Evolutionary conservation across 371 early-diverging fungal species (phyloP).

Genomic region (Lichtheimia hyalospora): DNA sequence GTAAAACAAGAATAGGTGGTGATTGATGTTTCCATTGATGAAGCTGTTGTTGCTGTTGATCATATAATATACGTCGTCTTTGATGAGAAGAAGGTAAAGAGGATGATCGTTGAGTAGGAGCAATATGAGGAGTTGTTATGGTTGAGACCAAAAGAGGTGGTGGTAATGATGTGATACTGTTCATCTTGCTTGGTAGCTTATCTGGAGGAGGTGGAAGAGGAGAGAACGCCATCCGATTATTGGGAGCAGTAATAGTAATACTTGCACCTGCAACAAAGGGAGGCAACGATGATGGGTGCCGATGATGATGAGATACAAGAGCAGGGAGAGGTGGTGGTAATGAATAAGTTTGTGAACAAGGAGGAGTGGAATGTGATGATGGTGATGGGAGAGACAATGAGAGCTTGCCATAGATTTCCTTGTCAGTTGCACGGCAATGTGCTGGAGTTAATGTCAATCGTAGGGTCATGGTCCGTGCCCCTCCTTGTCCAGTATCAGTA

Average conservation of each 20-base stretch:
- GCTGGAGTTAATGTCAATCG: slow-evolving; percentile 33
- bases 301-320: not conserved
- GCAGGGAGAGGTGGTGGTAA: not conserved
- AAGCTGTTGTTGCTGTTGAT: not conserved
- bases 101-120: slow-evolving; percentile 13
- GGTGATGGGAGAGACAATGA: too few relatives aligned
- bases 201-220: too few relatives aligned
- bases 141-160: not conserved
- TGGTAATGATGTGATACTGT: not conserved
- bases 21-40: too few relatives aligned
- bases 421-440: slow-evolving; percentile 29
- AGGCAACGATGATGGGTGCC: too few relatives aligned
- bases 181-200: not conserved
- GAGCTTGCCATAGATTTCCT: slow-evolving; percentile 21
- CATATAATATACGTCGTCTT: not conserved
- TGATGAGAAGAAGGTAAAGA: slow-evolving; percentile 15
- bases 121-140: not conserved
- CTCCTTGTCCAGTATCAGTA: too few relatives aligned
- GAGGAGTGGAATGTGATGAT: not conserved
- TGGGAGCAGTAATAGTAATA: too few relatives aligned
- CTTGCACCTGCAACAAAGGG: too few relatives aligned
- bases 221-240: too few relatives aligned
- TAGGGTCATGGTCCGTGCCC: slow-evolving; percentile 16
- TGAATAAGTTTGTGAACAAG: not conserved
- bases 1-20: too few relatives aligned